A percentile compares a stretch with the other conserved stretches of the same genome.
Evolutionary conservation across 257 asterid genomes (phyloP).

Genomic region (Solanum peruvianum): DNA sequence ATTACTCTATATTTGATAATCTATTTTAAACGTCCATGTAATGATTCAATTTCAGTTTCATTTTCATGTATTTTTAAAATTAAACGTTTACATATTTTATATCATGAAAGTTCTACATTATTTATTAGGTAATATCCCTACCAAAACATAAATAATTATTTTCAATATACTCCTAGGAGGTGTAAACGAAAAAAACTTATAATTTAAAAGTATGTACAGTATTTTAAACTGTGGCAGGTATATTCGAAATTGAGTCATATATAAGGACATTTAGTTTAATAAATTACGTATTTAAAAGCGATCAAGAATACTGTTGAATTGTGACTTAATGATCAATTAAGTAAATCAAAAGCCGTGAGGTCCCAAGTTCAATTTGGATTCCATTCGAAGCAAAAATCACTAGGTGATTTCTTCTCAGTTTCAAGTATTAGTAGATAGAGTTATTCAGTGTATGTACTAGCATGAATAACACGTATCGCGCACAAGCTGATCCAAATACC

Average conservation of each 20-base stretch:
- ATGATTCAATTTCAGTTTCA: not conserved
- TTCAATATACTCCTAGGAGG: not conserved
- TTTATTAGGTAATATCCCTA: not conserved
- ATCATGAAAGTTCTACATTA: not conserved
- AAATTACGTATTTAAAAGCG: not conserved
- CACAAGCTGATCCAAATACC: not conserved
- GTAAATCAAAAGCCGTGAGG: not conserved
- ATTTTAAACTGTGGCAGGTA: not conserved
- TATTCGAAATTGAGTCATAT: not conserved
- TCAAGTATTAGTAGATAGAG: not conserved
- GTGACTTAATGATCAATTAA: not conserved
- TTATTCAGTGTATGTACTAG: not conserved
- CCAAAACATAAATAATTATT: not conserved
- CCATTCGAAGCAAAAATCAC: not conserved
- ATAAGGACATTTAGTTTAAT: not conserved
- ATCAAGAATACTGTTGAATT: too few species aligned
- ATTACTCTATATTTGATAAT: not conserved
- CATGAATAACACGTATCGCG: not conserved
- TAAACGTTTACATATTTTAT: not conserved
- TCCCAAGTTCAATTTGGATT: not conserved
- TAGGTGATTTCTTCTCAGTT: not conserved
- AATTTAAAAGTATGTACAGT: not conserved
- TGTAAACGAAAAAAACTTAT: not conserved
- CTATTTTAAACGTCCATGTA: not conserved
- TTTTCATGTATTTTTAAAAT: not conserved